These are phyloP conservation scores for Jaapia argillacea DNA, from an alignment of 768 basidiomycete genomes.

Conservation along the genomic window DNA sequence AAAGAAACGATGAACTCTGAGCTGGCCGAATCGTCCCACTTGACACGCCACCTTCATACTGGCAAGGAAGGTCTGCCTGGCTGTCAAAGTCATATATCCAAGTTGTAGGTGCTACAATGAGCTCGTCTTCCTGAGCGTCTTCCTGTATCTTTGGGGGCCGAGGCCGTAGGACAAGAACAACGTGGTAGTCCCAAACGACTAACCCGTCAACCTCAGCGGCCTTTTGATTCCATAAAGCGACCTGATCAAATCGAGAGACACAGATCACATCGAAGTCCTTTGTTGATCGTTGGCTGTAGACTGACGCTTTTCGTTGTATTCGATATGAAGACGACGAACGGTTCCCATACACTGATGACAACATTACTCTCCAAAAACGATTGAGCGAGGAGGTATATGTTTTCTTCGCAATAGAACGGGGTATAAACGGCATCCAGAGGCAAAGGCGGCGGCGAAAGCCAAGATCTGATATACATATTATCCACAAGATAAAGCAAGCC, in stretches of 20 bases:
- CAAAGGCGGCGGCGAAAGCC: constrained; percentile 17
- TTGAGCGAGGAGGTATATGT: constrained; percentile 49
- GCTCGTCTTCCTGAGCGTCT: not conserved
- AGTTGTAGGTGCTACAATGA: constrained; percentile 8
- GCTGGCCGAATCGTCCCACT: not conserved
- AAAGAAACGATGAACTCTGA: not conserved
- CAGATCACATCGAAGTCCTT: too few relatives aligned
- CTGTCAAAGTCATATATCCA: constrained; percentile 73
- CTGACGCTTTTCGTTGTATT: constrained; percentile 48
- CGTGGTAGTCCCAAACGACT: constrained; percentile 73
- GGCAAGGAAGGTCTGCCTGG: constrained; percentile 24
- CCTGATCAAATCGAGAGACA: constrained; percentile 24
- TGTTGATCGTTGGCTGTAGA: too few relatives aligned
- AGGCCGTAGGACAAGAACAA: constrained; percentile 43
- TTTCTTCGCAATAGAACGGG: constrained; percentile 63
- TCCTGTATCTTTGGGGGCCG: constrained; percentile 6
- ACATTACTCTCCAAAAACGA: constrained; percentile 24
- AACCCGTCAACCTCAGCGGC: constrained; percentile 24
- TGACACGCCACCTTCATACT: not conserved
- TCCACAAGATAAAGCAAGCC: not conserved
- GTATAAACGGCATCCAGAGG: constrained; percentile 40
- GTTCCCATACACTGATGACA: constrained; percentile 32
- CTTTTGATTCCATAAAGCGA: constrained; percentile 58
- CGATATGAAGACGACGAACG: constrained; percentile 54
- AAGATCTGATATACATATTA: not conserved